A percentile compares a stretch with the other conserved stretches of the same genome.
These are phyloP conservation scores for Podaxis sp. DNA, from an alignment of 768 basidiomycete species.

Conservation along the genomic window DNA sequence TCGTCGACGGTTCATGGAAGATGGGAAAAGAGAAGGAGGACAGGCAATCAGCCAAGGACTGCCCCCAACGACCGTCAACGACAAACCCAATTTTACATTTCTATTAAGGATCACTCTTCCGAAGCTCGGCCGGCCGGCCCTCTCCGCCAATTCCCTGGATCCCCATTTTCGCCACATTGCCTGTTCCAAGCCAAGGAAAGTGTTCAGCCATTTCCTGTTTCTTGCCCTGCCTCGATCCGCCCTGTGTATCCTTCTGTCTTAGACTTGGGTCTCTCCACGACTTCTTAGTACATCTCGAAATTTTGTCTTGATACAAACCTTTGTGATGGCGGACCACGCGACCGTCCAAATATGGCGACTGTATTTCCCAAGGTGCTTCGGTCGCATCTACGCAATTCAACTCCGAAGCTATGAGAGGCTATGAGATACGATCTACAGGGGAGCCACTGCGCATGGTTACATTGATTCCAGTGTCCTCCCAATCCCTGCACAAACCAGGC, in stretches of 20 bases:
- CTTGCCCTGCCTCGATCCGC: neutral
- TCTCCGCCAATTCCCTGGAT: neutral
- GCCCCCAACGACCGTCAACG: conserved; percentile 1
- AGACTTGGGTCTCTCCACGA: neutral
- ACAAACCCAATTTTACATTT: conserved; percentile 11
- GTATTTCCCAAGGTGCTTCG: neutral
- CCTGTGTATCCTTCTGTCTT: neutral
- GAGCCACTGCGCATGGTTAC: neutral
- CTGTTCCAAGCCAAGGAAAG: neutral
- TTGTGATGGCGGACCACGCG: neutral
- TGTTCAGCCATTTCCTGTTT: neutral
- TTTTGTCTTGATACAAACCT: neutral
- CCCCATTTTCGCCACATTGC: neutral
- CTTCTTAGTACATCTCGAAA: neutral
- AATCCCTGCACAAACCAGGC: neutral
- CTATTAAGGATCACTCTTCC: conserved; percentile 1
- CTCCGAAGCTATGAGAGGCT: neutral
- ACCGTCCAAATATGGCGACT: neutral
- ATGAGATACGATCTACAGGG: neutral
- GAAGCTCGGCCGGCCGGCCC: conserved; percentile 5
- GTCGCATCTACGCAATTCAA: neutral
- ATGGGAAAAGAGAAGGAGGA: conserved; percentile 10
- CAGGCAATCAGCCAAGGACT: conserved; percentile 2
- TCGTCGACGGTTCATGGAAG: conserved; percentile 41
- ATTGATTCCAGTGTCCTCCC: neutral